Base-by-base conservation (phyloP, 2,329 filamentous ascomycete genomes). In the Calonectria henricotiae region DNA sequence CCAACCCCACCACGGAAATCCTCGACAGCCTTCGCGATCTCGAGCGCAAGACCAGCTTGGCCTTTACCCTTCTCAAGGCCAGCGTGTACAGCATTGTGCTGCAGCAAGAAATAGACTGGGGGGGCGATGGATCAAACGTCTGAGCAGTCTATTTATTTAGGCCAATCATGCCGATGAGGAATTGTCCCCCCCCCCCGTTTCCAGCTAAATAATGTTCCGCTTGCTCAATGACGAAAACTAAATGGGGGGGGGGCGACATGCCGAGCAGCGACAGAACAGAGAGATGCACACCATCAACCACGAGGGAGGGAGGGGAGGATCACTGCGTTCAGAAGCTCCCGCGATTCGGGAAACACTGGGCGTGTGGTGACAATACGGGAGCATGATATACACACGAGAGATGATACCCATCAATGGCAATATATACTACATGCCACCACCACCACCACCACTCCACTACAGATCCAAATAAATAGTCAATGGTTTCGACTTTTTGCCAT, bases 81-180 rank as follows among this genome's bases (percentile, higher is more conserved):
- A 98, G 96, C 82, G 96, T 99, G 73, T 99, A 99, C 85, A 97
- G 94, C 80, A 99, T 99, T 85, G 95, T 99, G 71, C 83, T 99
- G 85, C 96, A 99, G 88, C 96, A 98, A 88, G 94, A 98, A 88
- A 94, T 97, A 78, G 91, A 92, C 73, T 93, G 92, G 83, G 93
- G 90, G 83, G 93, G 90, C 60, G 87, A 87, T 75, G 83, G 85
- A 79, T 86, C 79, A 27, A 80, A 75, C 15, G 79, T 80, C 35
- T 80, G 79, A 73, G 80, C 68, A 4, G 78, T 62, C 65, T 51
- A 12, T n/a, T 37, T 27, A 32, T 9, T 37, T 20, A 20, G 20
- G 20, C 20, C 20, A 20, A 20, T 20, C 20, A 20, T 20, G 20
- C 20, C 20, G 20, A 20, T 20, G 20, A 20, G 20, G 20, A 20